Base-by-base conservation (phyloP, 495 filamentous ascomycete species). In the Penicillium riverlandense region DNA sequence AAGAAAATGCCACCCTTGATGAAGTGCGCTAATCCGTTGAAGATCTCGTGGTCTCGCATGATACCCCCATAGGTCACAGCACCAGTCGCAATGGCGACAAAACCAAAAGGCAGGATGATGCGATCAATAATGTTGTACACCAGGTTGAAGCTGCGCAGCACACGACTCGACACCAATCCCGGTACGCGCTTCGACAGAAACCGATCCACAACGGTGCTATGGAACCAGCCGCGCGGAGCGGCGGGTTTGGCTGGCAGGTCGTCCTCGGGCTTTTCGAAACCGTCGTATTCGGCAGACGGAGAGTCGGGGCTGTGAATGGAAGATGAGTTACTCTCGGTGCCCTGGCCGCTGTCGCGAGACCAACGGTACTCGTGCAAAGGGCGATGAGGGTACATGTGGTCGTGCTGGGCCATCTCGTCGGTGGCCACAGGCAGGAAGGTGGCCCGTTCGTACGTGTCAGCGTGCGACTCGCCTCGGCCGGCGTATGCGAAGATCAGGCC, bases 1-100 rank as follows among this genome's bases (percentile, higher is more conserved):
- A 96, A 87, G 68, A 98, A 98, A 44, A 97, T 86, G n/a, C 88
- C 88, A 41, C 91, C 92, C 59, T 97, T 98, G 61, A 96, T 86
- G 64, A 86, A 94, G 63, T 97, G 92, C 29, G 92, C 91, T 31
- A 95, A 71, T 6, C 90, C 88, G 54, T 84, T 90, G 74, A 95
- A 92, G 38, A 94, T 65, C 14, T 74, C 68, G 30, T 58, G 55
- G 9, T 69, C 77, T 53, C 79, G 75, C 57, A 84, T 82, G 40
- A 89, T 77, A 44, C 86, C 86, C 29, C 79, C 78, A 47, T 83
- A 88, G 8, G 80, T 77, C 27, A 86, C 76, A 12, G 69, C 69
- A n/a, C 85, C 85, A 8, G 76, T 78, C 7, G 67, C 61, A n/a
- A 88, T 58, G 12, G 75, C 78, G 27, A 75, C 48, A 50, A 85